These are phyloP conservation scores for Nannizziopsis arthrosporioides DNA, from an alignment of 2,329 filamentous ascomycete genomes.

Conservation along the genomic window DNA sequence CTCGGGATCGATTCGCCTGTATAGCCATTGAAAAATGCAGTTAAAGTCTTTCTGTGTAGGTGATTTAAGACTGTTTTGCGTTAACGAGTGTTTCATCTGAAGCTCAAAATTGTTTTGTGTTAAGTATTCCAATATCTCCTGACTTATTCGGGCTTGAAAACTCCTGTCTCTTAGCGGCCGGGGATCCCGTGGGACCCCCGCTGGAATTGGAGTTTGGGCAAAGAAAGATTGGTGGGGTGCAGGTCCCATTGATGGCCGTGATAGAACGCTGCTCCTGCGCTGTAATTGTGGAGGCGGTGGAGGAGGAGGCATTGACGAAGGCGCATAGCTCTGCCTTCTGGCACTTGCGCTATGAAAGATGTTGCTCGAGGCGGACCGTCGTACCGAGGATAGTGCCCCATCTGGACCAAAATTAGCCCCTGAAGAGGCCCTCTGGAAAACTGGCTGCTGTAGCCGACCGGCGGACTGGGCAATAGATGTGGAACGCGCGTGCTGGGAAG, in stretches of 20 bases:
- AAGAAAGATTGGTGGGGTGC: conserved; percentile 86
- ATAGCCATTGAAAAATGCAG: conserved; percentile 95
- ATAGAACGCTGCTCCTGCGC: conserved; percentile 71
- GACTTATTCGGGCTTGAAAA: conserved; percentile 70
- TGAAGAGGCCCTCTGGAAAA: conserved; percentile 69
- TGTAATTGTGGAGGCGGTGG: conserved; percentile 42
- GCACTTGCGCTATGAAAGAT: conserved; percentile 46
- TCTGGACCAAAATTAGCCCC: conserved; percentile 67
- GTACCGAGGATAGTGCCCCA: conserved; percentile 67
- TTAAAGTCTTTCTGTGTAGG: conserved; percentile 98
- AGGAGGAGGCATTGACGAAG: conserved; percentile 44
- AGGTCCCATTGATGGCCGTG: conserved; percentile 59
- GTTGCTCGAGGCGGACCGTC: conserved; percentile 65
- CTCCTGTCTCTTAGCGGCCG: conserved; percentile 70
- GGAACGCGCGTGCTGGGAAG: conserved; percentile 64
- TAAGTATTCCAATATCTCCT: conserved; percentile 84
- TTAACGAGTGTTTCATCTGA: conserved; percentile 92
- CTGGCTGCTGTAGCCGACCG: conserved; percentile 69
- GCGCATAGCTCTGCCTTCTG: conserved; percentile 61
- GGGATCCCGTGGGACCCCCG: conserved; percentile 75
- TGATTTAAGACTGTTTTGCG: conserved; percentile 79
- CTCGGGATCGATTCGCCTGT: conserved; percentile 86
- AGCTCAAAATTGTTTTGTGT: conserved; percentile 91
- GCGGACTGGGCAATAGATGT: conserved; percentile 81
- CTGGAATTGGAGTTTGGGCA: conserved; percentile 67